These are phyloP conservation scores for Penicillium crustosum DNA, from an alignment of 2,329 filamentous ascomycete genomes.

Conservation along the genomic window DNA sequence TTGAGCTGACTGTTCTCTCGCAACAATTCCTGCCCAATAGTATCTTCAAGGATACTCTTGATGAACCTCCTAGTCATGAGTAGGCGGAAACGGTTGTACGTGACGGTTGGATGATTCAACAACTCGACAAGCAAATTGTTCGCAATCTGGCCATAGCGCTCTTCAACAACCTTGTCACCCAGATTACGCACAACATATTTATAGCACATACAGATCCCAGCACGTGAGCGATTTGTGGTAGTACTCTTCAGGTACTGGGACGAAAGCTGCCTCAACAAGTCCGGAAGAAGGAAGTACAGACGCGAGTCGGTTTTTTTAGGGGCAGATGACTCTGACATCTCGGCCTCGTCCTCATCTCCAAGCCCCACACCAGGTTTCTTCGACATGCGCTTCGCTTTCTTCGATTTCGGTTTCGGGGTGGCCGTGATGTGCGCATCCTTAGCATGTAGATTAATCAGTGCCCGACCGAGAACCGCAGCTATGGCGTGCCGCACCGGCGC, in stretches of 20 bases:
- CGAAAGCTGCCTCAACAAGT: conserved; percentile 77
- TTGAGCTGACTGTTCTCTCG: conserved; percentile 86
- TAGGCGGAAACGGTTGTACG: conserved; percentile 82
- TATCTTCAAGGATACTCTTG: conserved; percentile 77
- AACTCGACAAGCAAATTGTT: conserved; percentile 79
- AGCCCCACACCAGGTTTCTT: conserved; percentile 59
- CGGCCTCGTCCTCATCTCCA: conserved; percentile 70
- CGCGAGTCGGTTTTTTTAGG: conserved; percentile 70
- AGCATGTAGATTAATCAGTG: conserved; percentile 78
- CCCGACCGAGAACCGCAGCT: conserved; percentile 78
- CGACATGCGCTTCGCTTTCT: conserved; percentile 72
- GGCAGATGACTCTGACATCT: conserved; percentile 71
- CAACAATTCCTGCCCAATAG: conserved; percentile 76
- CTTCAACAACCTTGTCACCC: conserved; percentile 79
- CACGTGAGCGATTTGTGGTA: conserved; percentile 76
- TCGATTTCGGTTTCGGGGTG: conserved; percentile 61
- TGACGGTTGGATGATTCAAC: conserved; percentile 71
- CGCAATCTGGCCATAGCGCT: conserved; percentile 76
- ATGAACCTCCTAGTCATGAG: conserved; percentile 83
- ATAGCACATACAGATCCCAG: conserved; percentile 85
- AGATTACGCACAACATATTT: conserved; percentile 74
- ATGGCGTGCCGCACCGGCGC: conserved; percentile 78
- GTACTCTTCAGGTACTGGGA: conserved; percentile 75
- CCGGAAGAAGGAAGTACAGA: conserved; percentile 70
- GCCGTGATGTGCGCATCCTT: conserved; percentile 55